Conservation (phyloP, 2,329 filamentous ascomycete species). For the Talaromyces verruculosus region DNA sequence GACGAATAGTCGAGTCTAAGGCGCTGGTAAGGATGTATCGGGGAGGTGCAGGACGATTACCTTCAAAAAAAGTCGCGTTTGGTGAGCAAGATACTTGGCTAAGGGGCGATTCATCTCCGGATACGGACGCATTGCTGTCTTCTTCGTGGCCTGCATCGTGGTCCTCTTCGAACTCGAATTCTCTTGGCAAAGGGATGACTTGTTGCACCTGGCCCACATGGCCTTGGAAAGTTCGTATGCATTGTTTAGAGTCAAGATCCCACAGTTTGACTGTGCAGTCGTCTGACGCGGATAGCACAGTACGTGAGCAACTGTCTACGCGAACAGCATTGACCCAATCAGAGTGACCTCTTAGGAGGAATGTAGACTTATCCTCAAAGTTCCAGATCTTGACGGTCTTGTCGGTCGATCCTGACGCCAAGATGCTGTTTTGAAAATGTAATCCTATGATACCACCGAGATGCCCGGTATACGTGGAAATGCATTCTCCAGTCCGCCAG, state of each 20-base stretch:
- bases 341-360: constrained; percentile 75
- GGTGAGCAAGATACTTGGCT: constrained; percentile 26
- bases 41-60: constrained; percentile 70
- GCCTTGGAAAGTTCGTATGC: constrained; percentile 75
- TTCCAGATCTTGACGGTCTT: constrained; percentile 90
- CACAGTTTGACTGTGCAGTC: constrained; percentile 89
- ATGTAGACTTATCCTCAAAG: constrained; percentile 78
- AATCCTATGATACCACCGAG: constrained; percentile 79
- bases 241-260: constrained; percentile 82
- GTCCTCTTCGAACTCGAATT: constrained; percentile 88
- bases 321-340: constrained; percentile 98
- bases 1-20: constrained; percentile 83
- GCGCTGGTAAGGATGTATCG: constrained; percentile 92
- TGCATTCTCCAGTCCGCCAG: constrained; percentile 84
- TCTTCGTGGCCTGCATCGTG: constrained; percentile 60
- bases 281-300: constrained; percentile 88
- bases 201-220: constrained; percentile 97
- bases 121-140: constrained; percentile 46
- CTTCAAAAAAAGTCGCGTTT: constrained; percentile 60
- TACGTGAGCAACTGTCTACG: constrained; percentile 77
- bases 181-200: constrained; percentile 75
- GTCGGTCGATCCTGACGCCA: constrained; percentile 88
- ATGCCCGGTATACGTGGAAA: constrained; percentile 78
- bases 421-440: constrained; percentile 79
- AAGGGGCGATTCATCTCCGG: constrained; percentile 32